Evolutionary conservation across 179 eudicot species (phyloP).

Genomic region (Gypsophila paniculata): DNA sequence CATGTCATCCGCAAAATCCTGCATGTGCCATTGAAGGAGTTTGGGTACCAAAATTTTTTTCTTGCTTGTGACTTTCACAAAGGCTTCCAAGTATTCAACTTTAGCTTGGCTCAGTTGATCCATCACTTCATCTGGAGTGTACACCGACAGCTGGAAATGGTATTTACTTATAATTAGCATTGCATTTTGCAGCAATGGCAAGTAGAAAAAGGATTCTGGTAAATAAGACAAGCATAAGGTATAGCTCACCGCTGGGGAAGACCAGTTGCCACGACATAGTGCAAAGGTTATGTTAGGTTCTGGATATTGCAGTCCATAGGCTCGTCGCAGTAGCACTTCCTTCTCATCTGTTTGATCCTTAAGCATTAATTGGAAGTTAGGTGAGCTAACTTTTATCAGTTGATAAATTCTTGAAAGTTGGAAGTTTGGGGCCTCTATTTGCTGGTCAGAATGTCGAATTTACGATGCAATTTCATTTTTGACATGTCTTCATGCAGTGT

Average conservation of each 20-base stretch:
- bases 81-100: conserved; percentile 84
- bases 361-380: conserved; percentile 15
- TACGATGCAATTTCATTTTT: not conserved
- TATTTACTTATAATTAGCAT: conserved; percentile 11
- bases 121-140: conserved; percentile 66
- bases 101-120: conserved; percentile 72
- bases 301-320: conserved; percentile 78
- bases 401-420: no score
- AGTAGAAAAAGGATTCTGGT: not conserved
- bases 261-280: conserved; percentile 84
- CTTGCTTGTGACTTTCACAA: conserved; percentile 69
- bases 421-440: no score
- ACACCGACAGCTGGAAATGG: conserved; percentile 59
- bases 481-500: not conserved
- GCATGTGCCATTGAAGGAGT: conserved; percentile 89
- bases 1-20: conserved; percentile 83
- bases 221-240: not conserved
- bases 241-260: conserved; percentile 78
- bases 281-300: conserved; percentile 90
- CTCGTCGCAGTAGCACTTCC: conserved; percentile 62
- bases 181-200: conserved; percentile 8
- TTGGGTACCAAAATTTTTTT: conserved; percentile 79
- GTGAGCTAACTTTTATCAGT: not conserved
- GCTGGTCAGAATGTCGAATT: not conserved
- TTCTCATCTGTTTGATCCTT: conserved; percentile 60